A percentile compares a stretch with the other conserved stretches of the same genome.
phyloP scores from a whole-genome alignment of 805 yeast genomes.

The Metschnikowia kunwiensis region DNA sequence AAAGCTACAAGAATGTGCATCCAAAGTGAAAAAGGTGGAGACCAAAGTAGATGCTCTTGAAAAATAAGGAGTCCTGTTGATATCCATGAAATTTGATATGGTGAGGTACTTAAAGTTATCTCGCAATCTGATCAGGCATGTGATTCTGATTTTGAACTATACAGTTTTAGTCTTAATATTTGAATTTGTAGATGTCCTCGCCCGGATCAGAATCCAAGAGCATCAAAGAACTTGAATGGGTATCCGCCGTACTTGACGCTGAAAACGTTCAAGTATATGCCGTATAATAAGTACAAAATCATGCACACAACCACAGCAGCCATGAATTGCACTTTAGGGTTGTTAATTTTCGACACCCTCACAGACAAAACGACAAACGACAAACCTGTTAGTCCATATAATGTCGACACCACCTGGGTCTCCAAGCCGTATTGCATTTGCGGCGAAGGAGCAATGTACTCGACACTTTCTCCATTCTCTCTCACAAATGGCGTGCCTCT shows the following conservation, averaged over 20 bases:
- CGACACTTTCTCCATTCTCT: constrained; percentile 10
- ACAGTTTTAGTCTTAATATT: too few species aligned
- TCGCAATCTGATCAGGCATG: too few species aligned
- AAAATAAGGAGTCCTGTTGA: neutral
- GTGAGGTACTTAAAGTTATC: too few species aligned
- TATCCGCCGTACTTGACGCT: constrained; percentile 68
- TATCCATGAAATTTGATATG: neutral
- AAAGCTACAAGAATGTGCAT: constrained; percentile 26
- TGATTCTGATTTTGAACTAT: neutral
- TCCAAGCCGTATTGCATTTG: constrained; percentile 78
- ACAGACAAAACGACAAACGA: constrained; percentile 56
- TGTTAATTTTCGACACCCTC: constrained; percentile 49
- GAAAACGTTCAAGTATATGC: constrained; percentile 65
- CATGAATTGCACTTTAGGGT: constrained; percentile 45
- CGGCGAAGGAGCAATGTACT: constrained; percentile 13
- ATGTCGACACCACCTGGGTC: constrained; percentile 76
- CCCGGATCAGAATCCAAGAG: constrained; percentile 7
- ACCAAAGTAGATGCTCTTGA: constrained; percentile 23
- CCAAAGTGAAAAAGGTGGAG: constrained; percentile 37
- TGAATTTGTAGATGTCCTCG: too few species aligned
- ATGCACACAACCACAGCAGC: constrained; percentile 45
- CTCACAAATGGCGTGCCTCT: constrained; percentile 53
- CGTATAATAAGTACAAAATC: constrained; percentile 54
- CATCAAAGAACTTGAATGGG: constrained; percentile 59
- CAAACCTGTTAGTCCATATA: constrained; percentile 69